These are phyloP conservation scores for Colletotrichum spinosum DNA, from an alignment of 2,329 filamentous ascomycete genomes.

Conservation along the genomic window DNA sequence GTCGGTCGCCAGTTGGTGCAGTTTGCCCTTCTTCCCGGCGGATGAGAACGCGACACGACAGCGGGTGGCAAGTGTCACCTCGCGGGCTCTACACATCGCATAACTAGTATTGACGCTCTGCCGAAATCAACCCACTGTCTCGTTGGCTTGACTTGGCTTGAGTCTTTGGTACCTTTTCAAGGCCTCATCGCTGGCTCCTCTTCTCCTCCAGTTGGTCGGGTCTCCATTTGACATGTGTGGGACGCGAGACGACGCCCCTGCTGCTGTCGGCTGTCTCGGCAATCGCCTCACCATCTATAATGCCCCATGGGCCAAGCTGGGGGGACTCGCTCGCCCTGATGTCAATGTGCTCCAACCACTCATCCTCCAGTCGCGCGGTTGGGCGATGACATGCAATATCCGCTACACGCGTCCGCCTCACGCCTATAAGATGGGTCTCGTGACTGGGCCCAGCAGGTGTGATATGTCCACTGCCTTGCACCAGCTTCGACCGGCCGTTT, in stretches of 20 bases:
- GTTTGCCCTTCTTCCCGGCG: constrained; percentile 3
- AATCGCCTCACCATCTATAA: constrained; percentile 10
- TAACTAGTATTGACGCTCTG: constrained; percentile 1
- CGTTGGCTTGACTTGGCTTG: constrained; percentile 3
- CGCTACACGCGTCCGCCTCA: constrained; percentile 16
- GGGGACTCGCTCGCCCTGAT: neutral
- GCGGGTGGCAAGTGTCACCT: constrained; percentile 27
- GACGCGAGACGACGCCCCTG: neutral
- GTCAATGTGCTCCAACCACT: constrained; percentile 6
- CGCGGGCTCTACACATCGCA: neutral
- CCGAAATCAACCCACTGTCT: constrained; percentile 6
- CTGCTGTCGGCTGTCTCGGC: constrained; percentile 22
- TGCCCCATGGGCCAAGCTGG: constrained; percentile 8
- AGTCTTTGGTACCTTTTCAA: neutral
- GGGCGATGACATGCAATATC: constrained; percentile 1
- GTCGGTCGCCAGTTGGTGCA: constrained; percentile 7
- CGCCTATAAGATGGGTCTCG: constrained; percentile 6
- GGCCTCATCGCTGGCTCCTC: neutral
- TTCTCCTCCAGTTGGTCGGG: neutral
- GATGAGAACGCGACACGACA: constrained; percentile 32
- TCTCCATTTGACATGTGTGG: neutral
- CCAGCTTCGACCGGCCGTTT: neutral
- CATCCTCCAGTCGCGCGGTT: constrained; percentile 6
- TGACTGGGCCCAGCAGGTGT: constrained; percentile 17
- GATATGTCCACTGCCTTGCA: constrained; percentile 2